Evolutionary conservation across 2,329 filamentous ascomycete genomes (phyloP), one percentile per base, ranked within the genome.

Genomic region (Escovopsis sp.): DNA sequence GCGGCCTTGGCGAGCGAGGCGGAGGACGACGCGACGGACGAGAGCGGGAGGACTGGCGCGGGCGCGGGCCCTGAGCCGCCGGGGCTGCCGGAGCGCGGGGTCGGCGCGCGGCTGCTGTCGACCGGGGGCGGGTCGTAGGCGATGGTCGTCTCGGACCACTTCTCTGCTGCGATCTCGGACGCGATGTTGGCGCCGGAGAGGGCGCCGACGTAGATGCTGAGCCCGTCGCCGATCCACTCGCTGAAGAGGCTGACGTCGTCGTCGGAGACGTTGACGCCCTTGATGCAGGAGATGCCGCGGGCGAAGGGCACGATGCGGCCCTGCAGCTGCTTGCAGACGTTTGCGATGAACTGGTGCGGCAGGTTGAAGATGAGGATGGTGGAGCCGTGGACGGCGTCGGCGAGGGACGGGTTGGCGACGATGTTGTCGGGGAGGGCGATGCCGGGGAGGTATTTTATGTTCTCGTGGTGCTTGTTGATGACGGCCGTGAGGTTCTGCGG

Each of bases 181-280:
- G 93, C 91, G 55, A 98, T 91, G 67, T 98, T 98, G 53, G 91
- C 91, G 42, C 91, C 91, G 35, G 86, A 94, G 33, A 98, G 74
- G 9, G 91, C 89, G 55, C 91, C 91, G 55, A 88, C 94, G 70
- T 98, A 98, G 59, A 98, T 98, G 47, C 84, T 85, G 15, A 98
- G 72, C 27, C 82, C 81, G 59, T 85, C 79, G 43, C 88, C 88
- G 57, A 98, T 98, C 61, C 82, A 86, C 65, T 98, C 91, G 42
- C 84, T 93, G 67, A 98, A 95, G 42, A 98, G 74, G 53, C 79
- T 80, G 51, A 96, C 79, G 42, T 84, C 85, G 39, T 84, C 79
- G 54, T 89, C 83, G 4, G 83, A 81, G 30, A 98, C 91, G 52
- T 94, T 84, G 47, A 98, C 88, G 52, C 91, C 91, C 71, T 98